Evolutionary conservation across 2,329 filamentous ascomycete species (phyloP), one percentile per base, ranked within the genome.

Genomic region (Hypomyces perniciosus): DNA sequence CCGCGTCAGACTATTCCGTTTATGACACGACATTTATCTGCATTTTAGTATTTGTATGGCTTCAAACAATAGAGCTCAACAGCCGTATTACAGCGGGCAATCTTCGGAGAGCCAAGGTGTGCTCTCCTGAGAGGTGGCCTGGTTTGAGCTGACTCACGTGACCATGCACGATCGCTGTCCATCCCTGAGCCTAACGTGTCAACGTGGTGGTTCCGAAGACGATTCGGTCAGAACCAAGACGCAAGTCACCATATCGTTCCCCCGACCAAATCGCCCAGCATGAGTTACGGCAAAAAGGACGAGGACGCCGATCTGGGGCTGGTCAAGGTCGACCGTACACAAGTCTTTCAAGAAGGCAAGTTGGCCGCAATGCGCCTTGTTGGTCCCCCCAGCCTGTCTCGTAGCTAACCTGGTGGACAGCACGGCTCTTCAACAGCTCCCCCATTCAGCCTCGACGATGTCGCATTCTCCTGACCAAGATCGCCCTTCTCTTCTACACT

Each of bases 271-370:
- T 62, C 65, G 72, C 74, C 73, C 75, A 83, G 61, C 67, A 96
- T 96, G 91, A 93, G 87, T 75, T 95, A 93, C 82, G 86, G 92
- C 78, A 99, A 99, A 78, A 97, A 96, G 80, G 92, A 99, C 73
- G 93, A 97, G 80, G 93, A 99, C 78, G 89, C 86, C 68, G 92
- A 96, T 69, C 83, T 86, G 69, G 86, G 88, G 68, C 81, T 97
- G 77, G 87, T 97, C 79, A 95, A 92, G 81, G 90, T 97, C 65
- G 93, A 99, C 76, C 86, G 95, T 66, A 96, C 92, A 51, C 90
- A 92, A 63, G 93, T 99, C 59, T 97, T 97, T 72, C 93, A 97
- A 78, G 93, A 99, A 86, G 93, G 93, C 96, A 73, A 67, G 77
- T 62, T 47, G 46, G 60, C 37, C 10, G 34, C 56, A 53, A 48